Evolutionary conservation across 2,329 filamentous ascomycete species (phyloP).

Genomic region (Scopulariopsis brevicaulis): DNA sequence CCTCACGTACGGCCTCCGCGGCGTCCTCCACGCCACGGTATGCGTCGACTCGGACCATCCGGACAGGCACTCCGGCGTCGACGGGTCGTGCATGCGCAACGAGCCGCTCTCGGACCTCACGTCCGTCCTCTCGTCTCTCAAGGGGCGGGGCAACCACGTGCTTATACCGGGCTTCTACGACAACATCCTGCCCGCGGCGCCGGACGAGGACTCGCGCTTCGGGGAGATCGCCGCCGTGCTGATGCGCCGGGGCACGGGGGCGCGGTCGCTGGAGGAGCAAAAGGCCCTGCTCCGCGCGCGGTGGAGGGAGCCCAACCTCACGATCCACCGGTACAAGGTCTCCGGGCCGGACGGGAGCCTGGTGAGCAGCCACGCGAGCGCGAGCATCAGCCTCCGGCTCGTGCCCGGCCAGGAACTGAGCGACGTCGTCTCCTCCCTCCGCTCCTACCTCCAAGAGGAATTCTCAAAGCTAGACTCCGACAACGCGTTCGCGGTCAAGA

Average conservation of each 20-base stretch:
- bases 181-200: constrained; percentile 61
- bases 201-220: constrained; percentile 69
- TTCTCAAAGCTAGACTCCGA: constrained; percentile 68
- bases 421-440: constrained; percentile 58
- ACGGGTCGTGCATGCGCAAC: constrained; percentile 80
- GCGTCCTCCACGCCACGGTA: constrained; percentile 86
- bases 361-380: constrained; percentile 81
- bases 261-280: constrained; percentile 33
- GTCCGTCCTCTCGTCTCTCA: constrained; percentile 68
- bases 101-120: constrained; percentile 90
- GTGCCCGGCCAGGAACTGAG: constrained; percentile 88
- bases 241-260: constrained; percentile 44
- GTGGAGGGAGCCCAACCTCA: constrained; percentile 91
- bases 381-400: constrained; percentile 78
- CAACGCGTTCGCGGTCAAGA: constrained; percentile 69
- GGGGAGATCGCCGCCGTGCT: constrained; percentile 73
- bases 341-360: constrained; percentile 87
- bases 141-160: constrained; percentile 69
- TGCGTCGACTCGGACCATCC: constrained; percentile 77
- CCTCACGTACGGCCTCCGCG: constrained; percentile 85
- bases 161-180: constrained; percentile 86
- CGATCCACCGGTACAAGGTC: constrained; percentile 85
- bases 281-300: constrained; percentile 81
- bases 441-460: constrained; percentile 53
- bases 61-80: constrained; percentile 92